Evolutionary conservation across 192 early-diverging fungal species (phyloP).

Genomic region (Coemansia sp.): DNA sequence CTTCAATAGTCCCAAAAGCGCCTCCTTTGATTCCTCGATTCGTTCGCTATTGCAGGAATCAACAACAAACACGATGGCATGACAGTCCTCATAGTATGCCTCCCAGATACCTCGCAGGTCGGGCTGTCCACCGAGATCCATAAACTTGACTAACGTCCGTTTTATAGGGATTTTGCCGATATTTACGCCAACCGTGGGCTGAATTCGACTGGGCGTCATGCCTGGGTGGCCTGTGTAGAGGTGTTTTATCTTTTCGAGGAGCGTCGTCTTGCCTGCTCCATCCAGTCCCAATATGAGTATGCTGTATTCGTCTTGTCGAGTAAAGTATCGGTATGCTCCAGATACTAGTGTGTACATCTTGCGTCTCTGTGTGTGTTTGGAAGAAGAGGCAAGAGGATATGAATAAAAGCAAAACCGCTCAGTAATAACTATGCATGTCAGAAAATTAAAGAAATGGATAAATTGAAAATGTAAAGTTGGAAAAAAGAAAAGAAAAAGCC

Average conservation of each 20-base stretch:
- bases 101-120: slow-evolving; percentile 91
- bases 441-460: neutral
- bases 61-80: slow-evolving; percentile 91
- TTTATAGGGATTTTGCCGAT: slow-evolving; percentile 56
- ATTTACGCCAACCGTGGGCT: slow-evolving; percentile 92
- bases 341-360: slow-evolving; percentile 91
- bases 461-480: neutral
- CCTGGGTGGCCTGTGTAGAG: slow-evolving; percentile 68
- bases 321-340: slow-evolving; percentile 87
- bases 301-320: slow-evolving; percentile 87
- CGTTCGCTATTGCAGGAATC: slow-evolving; percentile 80
- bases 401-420: neutral
- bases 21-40: slow-evolving; percentile 48
- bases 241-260: slow-evolving; percentile 88
- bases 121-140: slow-evolving; percentile 91
- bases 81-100: slow-evolving; percentile 90
- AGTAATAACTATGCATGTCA: neutral
- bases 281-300: slow-evolving; percentile 96
- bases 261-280: slow-evolving; percentile 97
- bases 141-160: slow-evolving; percentile 67
- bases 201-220: slow-evolving; percentile 86
- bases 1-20: slow-evolving; percentile 57
- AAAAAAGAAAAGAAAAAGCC: neutral
- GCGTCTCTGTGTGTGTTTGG: neutral
- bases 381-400: neutral